Conservation (phyloP, 2,329 filamentous ascomycete species). For the Hypoxylon sp. region DNA sequence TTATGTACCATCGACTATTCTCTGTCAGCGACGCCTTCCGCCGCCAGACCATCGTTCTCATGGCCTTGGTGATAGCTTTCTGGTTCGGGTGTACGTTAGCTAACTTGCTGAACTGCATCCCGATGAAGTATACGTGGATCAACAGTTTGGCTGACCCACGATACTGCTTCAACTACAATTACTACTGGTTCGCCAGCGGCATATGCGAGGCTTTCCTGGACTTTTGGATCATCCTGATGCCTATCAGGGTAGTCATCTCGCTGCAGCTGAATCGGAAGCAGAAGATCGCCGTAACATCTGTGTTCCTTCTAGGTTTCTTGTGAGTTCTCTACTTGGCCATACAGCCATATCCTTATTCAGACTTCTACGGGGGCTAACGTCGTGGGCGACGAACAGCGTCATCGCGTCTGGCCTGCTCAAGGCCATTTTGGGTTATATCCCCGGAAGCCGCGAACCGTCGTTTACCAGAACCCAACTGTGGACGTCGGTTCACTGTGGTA, state of each 20-base stretch:
- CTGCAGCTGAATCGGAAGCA: neutral
- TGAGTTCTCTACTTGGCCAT: neutral
- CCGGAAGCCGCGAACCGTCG: neutral
- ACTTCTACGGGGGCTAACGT: neutral
- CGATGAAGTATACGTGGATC: conserved; percentile 3
- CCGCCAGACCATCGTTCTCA: neutral
- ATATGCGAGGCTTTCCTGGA: neutral
- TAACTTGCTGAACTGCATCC: neutral
- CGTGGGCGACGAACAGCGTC: neutral
- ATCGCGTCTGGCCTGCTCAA: conserved; percentile 3
- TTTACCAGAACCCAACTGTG: neutral
- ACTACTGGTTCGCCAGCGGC: conserved; percentile 1
- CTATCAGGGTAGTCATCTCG: neutral
- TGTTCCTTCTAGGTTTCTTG: conserved; percentile 4
- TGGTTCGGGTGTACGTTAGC: conserved; percentile 7
- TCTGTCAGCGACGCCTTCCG: neutral
- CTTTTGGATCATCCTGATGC: neutral
- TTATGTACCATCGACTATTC: conserved; percentile 14
- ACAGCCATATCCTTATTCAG: neutral
- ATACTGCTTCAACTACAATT: conserved; percentile 11
- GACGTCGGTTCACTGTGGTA: neutral
- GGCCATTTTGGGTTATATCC: neutral
- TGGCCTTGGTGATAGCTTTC: neutral
- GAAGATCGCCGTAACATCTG: neutral
- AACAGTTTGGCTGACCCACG: neutral